These are phyloP conservation scores for Sclerotinia trifoliorum DNA, from an alignment of 2,329 filamentous ascomycete species.

Conservation along the genomic window DNA sequence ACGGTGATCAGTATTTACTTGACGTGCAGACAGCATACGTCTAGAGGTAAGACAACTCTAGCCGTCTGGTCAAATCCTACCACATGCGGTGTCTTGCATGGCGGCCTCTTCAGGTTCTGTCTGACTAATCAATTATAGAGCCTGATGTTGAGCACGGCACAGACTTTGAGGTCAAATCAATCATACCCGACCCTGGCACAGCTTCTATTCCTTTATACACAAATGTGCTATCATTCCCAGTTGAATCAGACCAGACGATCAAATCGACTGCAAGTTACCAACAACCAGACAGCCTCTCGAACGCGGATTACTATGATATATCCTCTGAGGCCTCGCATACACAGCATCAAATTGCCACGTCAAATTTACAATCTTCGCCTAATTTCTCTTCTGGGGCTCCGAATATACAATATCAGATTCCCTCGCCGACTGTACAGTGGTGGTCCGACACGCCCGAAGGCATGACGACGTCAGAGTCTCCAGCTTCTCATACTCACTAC, in stretches of 20 bases:
- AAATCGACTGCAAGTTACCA: background rate
- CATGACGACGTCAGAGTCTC: background rate
- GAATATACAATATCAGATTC: background rate
- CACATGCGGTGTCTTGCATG: no score
- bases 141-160: slow-evolving; percentile 1
- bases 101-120: background rate
- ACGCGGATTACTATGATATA: no score
- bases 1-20: background rate
- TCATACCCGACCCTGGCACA: background rate
- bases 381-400: background rate
- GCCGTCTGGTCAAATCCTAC: background rate
- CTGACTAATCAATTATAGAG: background rate
- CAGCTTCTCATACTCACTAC: background rate
- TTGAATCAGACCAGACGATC: background rate
- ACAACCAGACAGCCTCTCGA: background rate
- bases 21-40: background rate
- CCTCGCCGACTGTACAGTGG: background rate
- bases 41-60: background rate
- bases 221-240: background rate
- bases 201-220: background rate
- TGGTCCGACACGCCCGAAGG: background rate
- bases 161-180: background rate
- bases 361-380: background rate
- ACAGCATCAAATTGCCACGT: no score
- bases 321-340: background rate